Base-by-base conservation (phyloP, 768 basidiomycete genomes). In the Pholiota molesta region DNA sequence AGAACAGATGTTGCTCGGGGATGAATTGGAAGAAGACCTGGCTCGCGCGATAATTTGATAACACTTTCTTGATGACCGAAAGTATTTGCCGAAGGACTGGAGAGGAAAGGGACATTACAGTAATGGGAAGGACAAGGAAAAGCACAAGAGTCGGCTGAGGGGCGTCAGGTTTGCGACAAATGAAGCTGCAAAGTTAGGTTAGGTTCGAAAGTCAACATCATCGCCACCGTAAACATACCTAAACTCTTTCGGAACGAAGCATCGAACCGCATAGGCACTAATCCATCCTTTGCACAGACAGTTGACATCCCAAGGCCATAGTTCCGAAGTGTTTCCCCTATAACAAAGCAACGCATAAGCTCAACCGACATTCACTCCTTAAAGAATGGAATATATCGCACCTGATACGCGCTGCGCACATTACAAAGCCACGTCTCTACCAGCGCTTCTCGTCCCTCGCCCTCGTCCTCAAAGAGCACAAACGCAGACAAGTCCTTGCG, bases 21-120 rank as follows among this genome's bases (percentile, higher is more conserved):
- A 95, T 77, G 64, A 94, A 84, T 59, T 95, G 90, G 61, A 92
- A 84, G 29, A 89, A 77, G 17, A 90, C 78, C 55, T 85, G 84
- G 23, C 80, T 78, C 13, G 81, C 70, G n/a, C 45, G 49, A 55
- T 62, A 64, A 45, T 54, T 66, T n/a, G 75, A 66, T 52, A 79
- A 77, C 13, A 78, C 73, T 71, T 88, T 88, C 67, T 85, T 87
- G 63, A 87, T 75, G 3, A 86, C 81, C 8, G 84, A 85, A 57
- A 91, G 81, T 29, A 92, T 77, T 69, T 90, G 86, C 19, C 91
- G 86, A n/a, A 93, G 82, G 19, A 83, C 71, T 14, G 85, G 83
- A 0, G 90, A 93, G 10, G 85, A 77, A 3, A 91, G 78, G 0
- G 86, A 84, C 75, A 91, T 84, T 29, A 83, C 76, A 26, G 81